Base-by-base conservation (phyloP, 192 early-diverging fungal genomes). In the Diversispora eburnea region DNA sequence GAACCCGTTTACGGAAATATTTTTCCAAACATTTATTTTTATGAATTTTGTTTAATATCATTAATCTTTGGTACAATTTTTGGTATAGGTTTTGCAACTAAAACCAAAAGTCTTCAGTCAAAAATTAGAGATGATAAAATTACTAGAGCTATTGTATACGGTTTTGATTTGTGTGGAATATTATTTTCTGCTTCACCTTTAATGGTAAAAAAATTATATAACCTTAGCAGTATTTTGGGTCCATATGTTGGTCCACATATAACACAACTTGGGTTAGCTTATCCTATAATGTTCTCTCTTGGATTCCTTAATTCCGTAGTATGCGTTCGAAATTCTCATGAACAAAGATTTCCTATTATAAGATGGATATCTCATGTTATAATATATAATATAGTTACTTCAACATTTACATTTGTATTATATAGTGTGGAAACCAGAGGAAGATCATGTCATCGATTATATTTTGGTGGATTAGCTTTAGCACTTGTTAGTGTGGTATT, bases 1-100 rank as follows among this genome's bases (percentile, higher is more conserved):
- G 90, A 91, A 66, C 88, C 90, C 0, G 60, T 90, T 33, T 91
- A 90, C 59, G 88, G 90, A 43, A 89, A 86, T 76, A 84, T 91
- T 19, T 85, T 91, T 66, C 77, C 88, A 7, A 70, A 80, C 60
- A 57, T 83, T 8, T 70, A 80, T 56, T 89, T 86, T 63, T 39
- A 75, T 12, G 78, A 82, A 46, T 77, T 68, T n/a, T 58, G 81
- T 7, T 66, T 84, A 17, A 43, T 61, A 15, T 80, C 79, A 17
- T 71, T 82, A 19, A 65, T 75, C 45, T 73, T 86, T 3, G 90
- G 88, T n/a, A 84, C 78, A 19, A 49, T 81, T 43, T 43, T 81
- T 46, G 81, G 74, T 22, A 67, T 82, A 51, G 41, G 56, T 55
- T 33, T 75, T 7, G 39, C 52, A 19, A 4, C 63, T 17, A 52